Evolutionary conservation across 2,329 filamentous ascomycete genomes (phyloP).

Genomic region (Pseudogymnoascus sp.): DNA sequence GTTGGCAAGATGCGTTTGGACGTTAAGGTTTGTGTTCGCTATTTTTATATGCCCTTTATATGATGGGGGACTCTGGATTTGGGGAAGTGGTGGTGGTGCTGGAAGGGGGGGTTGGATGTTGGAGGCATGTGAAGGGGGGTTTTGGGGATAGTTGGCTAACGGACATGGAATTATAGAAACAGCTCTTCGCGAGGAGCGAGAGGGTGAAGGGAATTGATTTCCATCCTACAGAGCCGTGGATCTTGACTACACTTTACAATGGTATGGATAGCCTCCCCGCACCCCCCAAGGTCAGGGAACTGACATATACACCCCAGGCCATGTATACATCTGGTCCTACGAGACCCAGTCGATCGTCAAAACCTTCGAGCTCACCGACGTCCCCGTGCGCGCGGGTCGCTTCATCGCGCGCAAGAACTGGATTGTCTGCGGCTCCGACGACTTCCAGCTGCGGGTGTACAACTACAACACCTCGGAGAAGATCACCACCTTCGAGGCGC

Average conservation of each 20-base stretch:
- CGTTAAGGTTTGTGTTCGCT: constrained; percentile 43
- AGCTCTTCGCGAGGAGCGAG: constrained; percentile 83
- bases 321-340: constrained; percentile 99
- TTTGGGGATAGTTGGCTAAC: background rate
- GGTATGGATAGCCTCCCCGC: constrained; percentile 46
- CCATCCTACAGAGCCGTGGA: constrained; percentile 94
- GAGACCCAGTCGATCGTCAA: constrained; percentile 96
- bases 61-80: constrained; percentile 10
- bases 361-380: constrained; percentile 97
- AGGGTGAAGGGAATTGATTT: constrained; percentile 97
- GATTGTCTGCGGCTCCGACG: constrained; percentile 92
- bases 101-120: background rate
- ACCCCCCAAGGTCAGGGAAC: constrained; percentile 24
- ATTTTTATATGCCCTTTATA: constrained; percentile 6
- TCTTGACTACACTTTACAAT: constrained; percentile 92
- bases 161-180: constrained; percentile 48
- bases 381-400: constrained; percentile 90
- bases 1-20: constrained; percentile 48
- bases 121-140: background rate
- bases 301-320: constrained; percentile 50
- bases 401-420: constrained; percentile 98
- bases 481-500: constrained; percentile 93
- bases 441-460: constrained; percentile 83
- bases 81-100: background rate
- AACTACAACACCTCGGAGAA: constrained; percentile 99